Conservation (phyloP, 2,329 filamentous ascomycete species). For the Arthrinium puccinioides region DNA sequence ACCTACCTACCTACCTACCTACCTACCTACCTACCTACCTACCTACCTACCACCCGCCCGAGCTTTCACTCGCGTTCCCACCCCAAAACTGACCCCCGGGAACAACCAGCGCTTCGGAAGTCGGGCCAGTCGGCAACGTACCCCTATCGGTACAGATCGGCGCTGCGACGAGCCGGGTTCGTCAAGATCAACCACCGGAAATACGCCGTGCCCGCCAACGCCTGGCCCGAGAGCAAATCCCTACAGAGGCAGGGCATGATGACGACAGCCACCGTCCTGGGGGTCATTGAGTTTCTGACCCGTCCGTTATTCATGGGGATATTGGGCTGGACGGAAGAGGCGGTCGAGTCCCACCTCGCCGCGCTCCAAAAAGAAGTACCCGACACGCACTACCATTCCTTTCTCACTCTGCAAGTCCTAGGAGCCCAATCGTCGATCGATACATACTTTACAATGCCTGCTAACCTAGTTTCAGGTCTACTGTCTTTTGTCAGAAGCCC, state of each 20-base stretch:
- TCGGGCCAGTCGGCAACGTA: conserved; percentile 11
- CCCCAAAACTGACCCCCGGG: no score
- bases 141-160: neutral
- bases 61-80: neutral
- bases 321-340: conserved; percentile 15
- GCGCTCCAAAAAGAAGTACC: conserved; percentile 14
- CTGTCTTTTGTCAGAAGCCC: no score
- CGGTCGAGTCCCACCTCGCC: conserved; percentile 10
- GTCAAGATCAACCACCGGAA: conserved; percentile 12
- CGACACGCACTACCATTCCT: conserved; percentile 16
- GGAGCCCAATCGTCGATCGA: no score
- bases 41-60: conserved; percentile 4
- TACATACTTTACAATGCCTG: no score
- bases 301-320: conserved; percentile 12
- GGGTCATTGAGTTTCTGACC: conserved; percentile 15
- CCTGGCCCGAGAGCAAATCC: conserved; percentile 20
- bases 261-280: conserved; percentile 19
- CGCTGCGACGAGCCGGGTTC: conserved; percentile 8
- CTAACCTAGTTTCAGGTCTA: no score
- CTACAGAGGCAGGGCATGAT: conserved; percentile 19
- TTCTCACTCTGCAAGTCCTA: conserved; percentile 19
- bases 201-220: conserved; percentile 16
- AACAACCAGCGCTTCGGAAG: conserved; percentile 15
- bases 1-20: no score
- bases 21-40: no score